phyloP scores from a whole-genome alignment of 1,139 yeast genomes.

The Geotrichum carabidarum region DNA sequence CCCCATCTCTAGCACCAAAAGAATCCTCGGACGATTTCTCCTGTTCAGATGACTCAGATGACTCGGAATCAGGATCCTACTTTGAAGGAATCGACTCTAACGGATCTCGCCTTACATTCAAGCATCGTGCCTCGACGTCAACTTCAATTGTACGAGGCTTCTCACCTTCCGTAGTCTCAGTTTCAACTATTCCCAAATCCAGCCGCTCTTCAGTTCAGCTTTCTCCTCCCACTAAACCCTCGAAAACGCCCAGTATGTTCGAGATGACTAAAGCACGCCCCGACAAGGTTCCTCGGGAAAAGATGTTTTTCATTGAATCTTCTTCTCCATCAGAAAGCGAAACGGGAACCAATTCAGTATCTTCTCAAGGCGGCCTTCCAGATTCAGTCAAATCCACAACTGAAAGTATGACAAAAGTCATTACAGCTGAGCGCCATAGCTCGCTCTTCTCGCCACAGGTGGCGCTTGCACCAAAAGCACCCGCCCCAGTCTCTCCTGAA shows the following conservation, averaged over 20 bases:
- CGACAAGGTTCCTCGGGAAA: conserved; percentile 36
- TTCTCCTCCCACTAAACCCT: conserved; percentile 11
- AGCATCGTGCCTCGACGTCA: conserved; percentile 34
- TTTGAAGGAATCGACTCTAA: conserved; percentile 24
- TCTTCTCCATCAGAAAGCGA: conserved; percentile 49
- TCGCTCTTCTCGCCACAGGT: conserved; percentile 8
- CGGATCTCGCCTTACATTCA: conserved; percentile 15
- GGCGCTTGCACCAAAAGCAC: neutral
- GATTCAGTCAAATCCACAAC: neutral
- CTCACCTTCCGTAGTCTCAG: conserved; percentile 40
- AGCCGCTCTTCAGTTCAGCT: conserved; percentile 3
- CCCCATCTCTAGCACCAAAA: neutral
- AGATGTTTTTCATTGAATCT: conserved; percentile 63
- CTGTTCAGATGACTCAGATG: neutral
- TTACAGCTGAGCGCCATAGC: conserved; percentile 3
- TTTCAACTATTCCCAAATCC: conserved; percentile 22
- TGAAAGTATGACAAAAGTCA: neutral
- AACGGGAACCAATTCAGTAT: conserved; percentile 13
- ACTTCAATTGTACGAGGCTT: conserved; percentile 47
- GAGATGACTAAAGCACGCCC: conserved; percentile 29
- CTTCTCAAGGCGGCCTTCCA: conserved; percentile 12
- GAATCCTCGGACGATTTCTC: conserved; percentile 6
- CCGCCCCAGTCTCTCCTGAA: conserved; percentile 7
- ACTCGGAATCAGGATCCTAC: conserved; percentile 13
- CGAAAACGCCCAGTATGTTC: conserved; percentile 9